These are phyloP conservation scores for Aspergillus homomorphus DNA, from an alignment of 495 filamentous ascomycete genomes.

Conservation along the genomic window DNA sequence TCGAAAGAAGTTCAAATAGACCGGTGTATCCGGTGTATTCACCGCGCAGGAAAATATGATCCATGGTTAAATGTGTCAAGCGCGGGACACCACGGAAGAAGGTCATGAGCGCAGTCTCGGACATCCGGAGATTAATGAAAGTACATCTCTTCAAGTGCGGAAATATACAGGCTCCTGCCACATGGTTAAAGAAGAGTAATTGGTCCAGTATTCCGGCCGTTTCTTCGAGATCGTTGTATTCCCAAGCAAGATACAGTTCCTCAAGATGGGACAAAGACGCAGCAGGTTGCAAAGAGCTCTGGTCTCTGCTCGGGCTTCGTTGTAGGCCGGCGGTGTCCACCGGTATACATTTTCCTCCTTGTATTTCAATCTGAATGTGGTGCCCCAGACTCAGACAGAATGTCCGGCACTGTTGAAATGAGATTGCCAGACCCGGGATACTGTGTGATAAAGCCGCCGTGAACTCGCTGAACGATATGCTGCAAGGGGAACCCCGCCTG, in stretches of 20 bases:
- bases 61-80: neutral
- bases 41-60: neutral
- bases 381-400: conserved; percentile 1
- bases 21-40: neutral
- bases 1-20: neutral
- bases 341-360: neutral
- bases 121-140: neutral
- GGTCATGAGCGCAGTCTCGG: neutral
- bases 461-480: neutral
- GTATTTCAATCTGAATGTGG: neutral
- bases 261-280: neutral
- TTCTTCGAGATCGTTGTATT: neutral
- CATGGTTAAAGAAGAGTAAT: neutral
- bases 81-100: neutral
- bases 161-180: neutral
- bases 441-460: neutral
- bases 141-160: neutral
- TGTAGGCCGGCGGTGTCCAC: neutral
- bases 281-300: neutral
- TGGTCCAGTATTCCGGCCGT: neutral
- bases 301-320: neutral
- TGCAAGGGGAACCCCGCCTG: neutral
- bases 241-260: neutral
- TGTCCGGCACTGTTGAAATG: neutral
- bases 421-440: neutral